Evolutionary conservation across 2,329 filamentous ascomycete genomes (phyloP).

Genomic region (Aspergillus sp.): DNA sequence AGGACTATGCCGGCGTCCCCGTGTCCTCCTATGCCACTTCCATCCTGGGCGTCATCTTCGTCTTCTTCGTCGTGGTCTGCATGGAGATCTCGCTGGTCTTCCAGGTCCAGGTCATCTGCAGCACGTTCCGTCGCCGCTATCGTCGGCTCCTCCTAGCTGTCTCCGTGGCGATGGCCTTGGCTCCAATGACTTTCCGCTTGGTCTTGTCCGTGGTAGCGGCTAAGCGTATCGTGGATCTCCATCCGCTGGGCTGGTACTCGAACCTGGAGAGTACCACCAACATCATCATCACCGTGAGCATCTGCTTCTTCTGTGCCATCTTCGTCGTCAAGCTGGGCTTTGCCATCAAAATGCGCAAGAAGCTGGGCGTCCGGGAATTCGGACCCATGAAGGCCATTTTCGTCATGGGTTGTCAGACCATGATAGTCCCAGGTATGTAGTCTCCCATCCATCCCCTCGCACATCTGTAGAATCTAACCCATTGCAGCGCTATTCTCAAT

Average conservation of each 20-base stretch:
- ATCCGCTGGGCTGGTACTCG: conserved; percentile 12
- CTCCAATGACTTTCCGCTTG: conserved; percentile 48
- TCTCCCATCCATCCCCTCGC: background rate
- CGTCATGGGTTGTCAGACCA: conserved; percentile 59
- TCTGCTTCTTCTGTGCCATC: conserved; percentile 55
- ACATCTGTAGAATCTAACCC: conserved; percentile 9
- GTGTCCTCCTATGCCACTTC: conserved; percentile 38
- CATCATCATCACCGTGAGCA: conserved; percentile 47
- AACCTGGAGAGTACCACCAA: conserved; percentile 41
- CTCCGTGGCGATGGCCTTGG: conserved; percentile 43
- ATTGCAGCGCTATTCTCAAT: conserved; percentile 51
- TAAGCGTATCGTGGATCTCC: conserved; percentile 28
- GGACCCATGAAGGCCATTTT: conserved; percentile 60
- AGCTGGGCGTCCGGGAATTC: conserved; percentile 52
- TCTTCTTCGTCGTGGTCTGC: conserved; percentile 45
- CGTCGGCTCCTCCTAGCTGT: conserved; percentile 39
- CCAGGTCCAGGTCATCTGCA: conserved; percentile 56
- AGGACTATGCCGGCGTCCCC: conserved; percentile 47
- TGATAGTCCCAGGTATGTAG: conserved; percentile 52
- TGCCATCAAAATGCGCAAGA: conserved; percentile 48
- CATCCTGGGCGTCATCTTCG: conserved; percentile 43
- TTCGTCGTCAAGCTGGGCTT: conserved; percentile 55
- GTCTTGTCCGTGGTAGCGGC: conserved; percentile 45
- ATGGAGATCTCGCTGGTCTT: conserved; percentile 54
- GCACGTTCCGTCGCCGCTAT: conserved; percentile 39